Percentiles rank a stretch among this genome's conserved stretches.
phyloP scores from a whole-genome alignment of 306 rosid genomes.

The Echinosophora koreensis region DNA sequence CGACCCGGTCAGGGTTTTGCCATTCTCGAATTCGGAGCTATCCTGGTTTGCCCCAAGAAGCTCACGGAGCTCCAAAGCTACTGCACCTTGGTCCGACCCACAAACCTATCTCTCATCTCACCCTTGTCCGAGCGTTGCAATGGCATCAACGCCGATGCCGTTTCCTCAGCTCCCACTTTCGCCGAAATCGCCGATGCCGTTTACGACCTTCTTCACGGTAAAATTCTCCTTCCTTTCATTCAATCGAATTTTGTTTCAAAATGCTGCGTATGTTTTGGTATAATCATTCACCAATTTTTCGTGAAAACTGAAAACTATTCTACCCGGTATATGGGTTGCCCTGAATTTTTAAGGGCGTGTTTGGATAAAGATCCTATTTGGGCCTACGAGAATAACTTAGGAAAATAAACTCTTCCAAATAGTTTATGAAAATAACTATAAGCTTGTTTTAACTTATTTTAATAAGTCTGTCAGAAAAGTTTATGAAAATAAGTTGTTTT shows the following conservation, averaged over 20 bases:
- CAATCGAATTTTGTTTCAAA: background rate
- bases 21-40: conserved; percentile 86
- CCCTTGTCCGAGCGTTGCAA: conserved; percentile 81
- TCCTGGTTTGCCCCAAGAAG: conserved; percentile 87
- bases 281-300: too few species aligned
- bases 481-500: too few species aligned
- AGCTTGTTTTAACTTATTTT: too few species aligned
- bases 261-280: too few species aligned
- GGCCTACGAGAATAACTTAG: too few species aligned
- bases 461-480: too few species aligned
- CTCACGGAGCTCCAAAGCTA: conserved; percentile 75
- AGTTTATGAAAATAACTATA: too few species aligned
- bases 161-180: conserved; percentile 73
- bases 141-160: conserved; percentile 75
- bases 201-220: conserved; percentile 90
- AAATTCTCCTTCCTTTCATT: background rate
- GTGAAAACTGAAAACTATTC: too few species aligned
- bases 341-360: background rate
- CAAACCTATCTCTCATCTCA: conserved; percentile 68
- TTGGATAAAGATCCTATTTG: too few species aligned
- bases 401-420: too few species aligned
- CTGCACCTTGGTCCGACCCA: conserved; percentile 76
- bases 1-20: conserved; percentile 65
- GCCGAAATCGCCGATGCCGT: conserved; percentile 67
- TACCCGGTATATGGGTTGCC: background rate